Percentiles rank a stretch among this genome's conserved stretches.
Evolutionary conservation across 78 protist genomes (phyloP).

Genomic region (Dictyostelium firmibasis): DNA sequence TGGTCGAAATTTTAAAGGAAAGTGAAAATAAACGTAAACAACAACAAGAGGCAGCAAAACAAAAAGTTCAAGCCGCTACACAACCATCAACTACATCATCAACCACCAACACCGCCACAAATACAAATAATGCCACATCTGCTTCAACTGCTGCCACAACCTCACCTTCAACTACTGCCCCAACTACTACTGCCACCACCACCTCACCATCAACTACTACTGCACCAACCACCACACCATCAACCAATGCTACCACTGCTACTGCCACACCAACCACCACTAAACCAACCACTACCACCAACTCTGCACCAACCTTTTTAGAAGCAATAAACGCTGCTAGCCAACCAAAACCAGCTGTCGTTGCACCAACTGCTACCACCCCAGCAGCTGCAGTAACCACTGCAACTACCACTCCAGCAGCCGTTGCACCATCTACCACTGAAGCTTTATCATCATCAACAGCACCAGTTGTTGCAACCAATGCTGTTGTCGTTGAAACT

Average conservation of each 20-base stretch:
- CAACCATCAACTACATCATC: neutral
- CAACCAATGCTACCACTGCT: neutral
- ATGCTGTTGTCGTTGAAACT: neutral
- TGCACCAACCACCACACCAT: conserved; percentile 25
- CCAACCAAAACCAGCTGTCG: conserved; percentile 26
- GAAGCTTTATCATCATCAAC: neutral
- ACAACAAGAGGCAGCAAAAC: conserved; percentile 3
- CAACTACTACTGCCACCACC: neutral
- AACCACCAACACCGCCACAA: neutral
- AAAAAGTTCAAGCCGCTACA: neutral
- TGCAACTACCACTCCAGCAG: neutral
- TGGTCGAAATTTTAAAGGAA: conserved; percentile 22
- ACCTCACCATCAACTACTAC: neutral
- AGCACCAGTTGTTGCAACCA: neutral
- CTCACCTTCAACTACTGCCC: neutral
- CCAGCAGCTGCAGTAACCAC: neutral
- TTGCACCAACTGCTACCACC: neutral
- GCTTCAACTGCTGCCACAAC: neutral
- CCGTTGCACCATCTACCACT: neutral
- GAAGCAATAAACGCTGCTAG: neutral
- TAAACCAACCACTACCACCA: conserved; percentile 1
- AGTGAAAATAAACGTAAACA: neutral
- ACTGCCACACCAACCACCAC: neutral
- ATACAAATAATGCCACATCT: neutral
- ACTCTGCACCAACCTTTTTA: neutral